Conservation (phyloP, 768 basidiomycete genomes). For the Serpula lacrymans region DNA sequence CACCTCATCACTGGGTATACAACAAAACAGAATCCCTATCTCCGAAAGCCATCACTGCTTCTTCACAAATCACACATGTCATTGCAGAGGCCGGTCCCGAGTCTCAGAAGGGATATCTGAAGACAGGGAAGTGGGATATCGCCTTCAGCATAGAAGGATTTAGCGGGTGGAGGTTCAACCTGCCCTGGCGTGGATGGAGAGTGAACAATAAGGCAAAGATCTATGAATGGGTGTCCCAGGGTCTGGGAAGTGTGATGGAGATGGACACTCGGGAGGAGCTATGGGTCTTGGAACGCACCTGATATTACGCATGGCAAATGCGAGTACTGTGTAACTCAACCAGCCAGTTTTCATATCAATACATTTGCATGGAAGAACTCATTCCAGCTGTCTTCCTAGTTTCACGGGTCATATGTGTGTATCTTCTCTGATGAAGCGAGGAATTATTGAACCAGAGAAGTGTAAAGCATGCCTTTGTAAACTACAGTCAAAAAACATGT, state of each 20-base stretch:
- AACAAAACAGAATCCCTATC: slow-evolving; percentile 77
- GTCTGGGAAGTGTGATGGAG: slow-evolving; percentile 25
- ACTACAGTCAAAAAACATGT: no score
- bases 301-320: no score
- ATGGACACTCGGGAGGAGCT: slow-evolving; percentile 40
- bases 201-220: slow-evolving; percentile 20
- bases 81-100: slow-evolving; percentile 45
- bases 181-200: slow-evolving; percentile 14
- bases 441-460: no score
- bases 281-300: slow-evolving; percentile 53
- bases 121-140: slow-evolving; percentile 37
- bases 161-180: slow-evolving; percentile 31
- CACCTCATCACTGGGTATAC: slow-evolving; percentile 53
- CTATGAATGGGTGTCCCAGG: slow-evolving; percentile 18
- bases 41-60: slow-evolving; percentile 34
- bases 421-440: no score
- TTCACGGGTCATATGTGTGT: no score
- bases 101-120: slow-evolving; percentile 17
- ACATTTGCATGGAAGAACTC: no score
- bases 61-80: slow-evolving; percentile 54
- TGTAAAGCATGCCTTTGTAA: no score
- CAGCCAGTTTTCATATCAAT: no score
- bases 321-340: no score
- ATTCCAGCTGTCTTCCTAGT: no score
- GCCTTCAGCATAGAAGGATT: slow-evolving; percentile 46